Percentiles rank a stretch among this genome's conserved stretches.
Evolutionary conservation across 805 yeast genomes (phyloP).

Genomic region (Candida bentonensis): DNA sequence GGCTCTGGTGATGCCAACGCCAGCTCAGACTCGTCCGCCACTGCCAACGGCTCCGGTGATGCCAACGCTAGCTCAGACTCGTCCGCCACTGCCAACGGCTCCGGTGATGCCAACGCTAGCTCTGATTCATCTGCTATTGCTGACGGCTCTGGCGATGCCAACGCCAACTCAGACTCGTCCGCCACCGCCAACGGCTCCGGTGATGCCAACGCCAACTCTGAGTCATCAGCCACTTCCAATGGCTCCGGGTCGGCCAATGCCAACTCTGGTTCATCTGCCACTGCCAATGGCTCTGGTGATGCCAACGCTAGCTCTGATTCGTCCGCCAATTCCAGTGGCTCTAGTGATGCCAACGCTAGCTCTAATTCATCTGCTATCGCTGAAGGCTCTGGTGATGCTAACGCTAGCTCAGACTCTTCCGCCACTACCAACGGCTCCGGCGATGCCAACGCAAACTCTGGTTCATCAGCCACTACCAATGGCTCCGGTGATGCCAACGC

Average conservation of each 20-base stretch:
- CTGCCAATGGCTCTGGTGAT: neutral
- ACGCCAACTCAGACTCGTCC: neutral
- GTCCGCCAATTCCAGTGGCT: neutral
- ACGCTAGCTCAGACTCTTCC: too few species aligned
- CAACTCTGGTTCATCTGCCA: neutral
- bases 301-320: neutral
- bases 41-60: neutral
- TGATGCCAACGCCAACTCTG: neutral
- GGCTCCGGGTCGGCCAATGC: neutral
- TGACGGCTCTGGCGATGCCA: constrained; percentile 1
- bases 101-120: neutral
- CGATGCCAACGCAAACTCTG: neutral
- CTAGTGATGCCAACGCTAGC: neutral
- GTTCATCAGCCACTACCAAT: neutral
- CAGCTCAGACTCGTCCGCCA: neutral
- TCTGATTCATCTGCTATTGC: too few species aligned
- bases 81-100: neutral
- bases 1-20: neutral
- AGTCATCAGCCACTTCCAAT: neutral
- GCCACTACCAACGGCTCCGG: neutral
- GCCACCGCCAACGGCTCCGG: neutral
- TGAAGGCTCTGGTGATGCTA: neutral
- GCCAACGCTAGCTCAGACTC: neutral
- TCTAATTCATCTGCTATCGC: neutral
- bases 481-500: neutral